Evolutionary conservation across 257 asterid species (phyloP).

Genomic region (Penstemon newberryi): DNA sequence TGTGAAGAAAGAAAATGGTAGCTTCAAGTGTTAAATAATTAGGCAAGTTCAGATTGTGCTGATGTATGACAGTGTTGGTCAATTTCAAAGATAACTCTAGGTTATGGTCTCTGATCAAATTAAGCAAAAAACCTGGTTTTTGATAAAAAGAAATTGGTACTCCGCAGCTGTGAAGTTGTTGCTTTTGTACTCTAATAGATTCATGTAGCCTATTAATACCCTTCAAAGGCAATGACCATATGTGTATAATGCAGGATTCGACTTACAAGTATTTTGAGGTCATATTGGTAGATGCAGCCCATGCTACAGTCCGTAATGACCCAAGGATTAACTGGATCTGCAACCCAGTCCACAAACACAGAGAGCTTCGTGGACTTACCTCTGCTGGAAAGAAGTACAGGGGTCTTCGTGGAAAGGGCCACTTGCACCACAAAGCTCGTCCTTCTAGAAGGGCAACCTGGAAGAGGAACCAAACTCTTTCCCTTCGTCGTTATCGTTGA

Average conservation of each 20-base stretch:
- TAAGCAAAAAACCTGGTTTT: too few species aligned
- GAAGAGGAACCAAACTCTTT: constrained; percentile 38
- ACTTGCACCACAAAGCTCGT: constrained; percentile 32
- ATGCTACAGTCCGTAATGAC: constrained; percentile 30
- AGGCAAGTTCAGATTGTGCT: too few species aligned
- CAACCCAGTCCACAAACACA: constrained; percentile 38
- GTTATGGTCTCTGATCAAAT: too few species aligned
- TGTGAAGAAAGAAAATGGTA: too few species aligned
- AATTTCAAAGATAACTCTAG: too few species aligned
- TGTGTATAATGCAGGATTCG: constrained; percentile 25
- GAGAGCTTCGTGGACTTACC: constrained; percentile 36
- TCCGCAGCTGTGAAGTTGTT: too few species aligned
- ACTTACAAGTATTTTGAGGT: constrained; percentile 35
- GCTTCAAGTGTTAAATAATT: too few species aligned
- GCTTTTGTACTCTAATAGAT: too few species aligned
- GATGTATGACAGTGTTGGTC: too few species aligned
- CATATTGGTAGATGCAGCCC: constrained; percentile 32
- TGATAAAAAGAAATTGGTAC: too few species aligned
- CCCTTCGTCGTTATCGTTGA: constrained; percentile 42
- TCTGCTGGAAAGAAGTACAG: constrained; percentile 37
- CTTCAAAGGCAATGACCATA: too few species aligned
- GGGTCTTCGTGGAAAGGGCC: constrained; percentile 37
- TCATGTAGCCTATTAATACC: too few species aligned
- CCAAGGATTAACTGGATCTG: constrained; percentile 37
- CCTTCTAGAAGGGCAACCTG: constrained; percentile 40